Percentiles rank a stretch among this genome's conserved stretches.
Conservation (phyloP, 1,284 basidiomycete species). For the Ustilago sp. region DNA sequence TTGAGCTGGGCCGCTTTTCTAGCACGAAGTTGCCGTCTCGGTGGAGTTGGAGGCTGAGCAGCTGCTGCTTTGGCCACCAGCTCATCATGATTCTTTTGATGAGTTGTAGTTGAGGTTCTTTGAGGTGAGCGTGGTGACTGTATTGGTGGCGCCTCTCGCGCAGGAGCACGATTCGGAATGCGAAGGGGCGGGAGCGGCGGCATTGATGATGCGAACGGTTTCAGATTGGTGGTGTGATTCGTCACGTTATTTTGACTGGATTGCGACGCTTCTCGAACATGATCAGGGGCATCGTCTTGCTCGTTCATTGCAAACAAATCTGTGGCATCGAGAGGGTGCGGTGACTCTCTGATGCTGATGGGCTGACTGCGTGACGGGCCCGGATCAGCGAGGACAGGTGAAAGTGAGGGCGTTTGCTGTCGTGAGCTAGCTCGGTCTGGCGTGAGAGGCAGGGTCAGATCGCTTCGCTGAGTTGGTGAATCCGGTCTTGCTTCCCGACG, state of each 20-base stretch:
- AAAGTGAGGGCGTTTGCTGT: neutral
- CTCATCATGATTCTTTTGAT: slow-evolving; percentile 23
- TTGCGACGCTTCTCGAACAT: neutral
- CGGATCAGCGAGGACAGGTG: neutral
- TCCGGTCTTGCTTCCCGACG: neutral
- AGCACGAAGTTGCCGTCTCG: slow-evolving; percentile 58
- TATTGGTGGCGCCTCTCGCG: slow-evolving; percentile 6
- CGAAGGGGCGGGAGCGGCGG: slow-evolving; percentile 26
- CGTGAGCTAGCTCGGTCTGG: slow-evolving; percentile 1
- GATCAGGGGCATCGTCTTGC: neutral
- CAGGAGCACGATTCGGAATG: slow-evolving; percentile 9
- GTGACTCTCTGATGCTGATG: neutral
- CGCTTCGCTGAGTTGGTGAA: slow-evolving; percentile 13
- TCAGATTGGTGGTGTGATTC: neutral
- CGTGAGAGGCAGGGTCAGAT: slow-evolving; percentile 10
- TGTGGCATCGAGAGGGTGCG: neutral
- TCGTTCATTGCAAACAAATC: neutral
- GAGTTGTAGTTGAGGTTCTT: neutral
- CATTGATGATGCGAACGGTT: neutral
- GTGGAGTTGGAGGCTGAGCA: slow-evolving; percentile 43
- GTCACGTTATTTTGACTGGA: neutral
- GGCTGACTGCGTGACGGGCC: neutral
- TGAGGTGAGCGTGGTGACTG: neutral
- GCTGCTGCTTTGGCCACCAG: slow-evolving; percentile 32
- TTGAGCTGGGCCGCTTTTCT: slow-evolving; percentile 69